Conservation (phyloP, 2,329 filamentous ascomycete genomes). For the Venturia oleaginea region DNA sequence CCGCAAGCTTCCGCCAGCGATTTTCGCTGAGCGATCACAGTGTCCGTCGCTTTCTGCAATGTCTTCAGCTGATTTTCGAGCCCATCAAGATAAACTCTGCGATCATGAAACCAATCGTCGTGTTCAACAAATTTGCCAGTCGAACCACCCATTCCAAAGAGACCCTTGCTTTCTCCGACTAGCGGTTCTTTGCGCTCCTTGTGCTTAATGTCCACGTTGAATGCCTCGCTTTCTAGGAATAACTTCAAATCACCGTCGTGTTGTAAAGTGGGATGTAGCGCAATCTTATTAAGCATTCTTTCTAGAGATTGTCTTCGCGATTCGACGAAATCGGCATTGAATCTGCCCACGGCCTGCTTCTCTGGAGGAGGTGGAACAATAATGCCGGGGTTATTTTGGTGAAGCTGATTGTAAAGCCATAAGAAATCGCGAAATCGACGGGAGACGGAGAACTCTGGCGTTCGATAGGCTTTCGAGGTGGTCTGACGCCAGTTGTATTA, state of each 20-base stretch:
- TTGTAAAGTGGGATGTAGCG: constrained; percentile 79
- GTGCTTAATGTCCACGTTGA: constrained; percentile 95
- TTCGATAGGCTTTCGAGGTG: constrained; percentile 89
- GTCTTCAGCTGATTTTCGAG: constrained; percentile 86
- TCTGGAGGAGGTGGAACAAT: constrained; percentile 94
- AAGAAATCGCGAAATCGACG: constrained; percentile 92
- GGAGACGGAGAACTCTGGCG: constrained; percentile 86
- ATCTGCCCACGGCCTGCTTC: constrained; percentile 93
- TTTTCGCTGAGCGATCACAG: constrained; percentile 84
- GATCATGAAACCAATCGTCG: constrained; percentile 99
- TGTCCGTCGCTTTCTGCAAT: constrained; percentile 86
- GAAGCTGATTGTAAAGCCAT: constrained; percentile 92
- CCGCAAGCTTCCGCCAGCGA: constrained; percentile 86
- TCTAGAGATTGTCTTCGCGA: constrained; percentile 82
- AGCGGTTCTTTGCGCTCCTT: constrained; percentile 87
- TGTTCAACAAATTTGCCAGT: constrained; percentile 89
- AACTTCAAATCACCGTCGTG: constrained; percentile 91
- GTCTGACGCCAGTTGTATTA: constrained; percentile 49
- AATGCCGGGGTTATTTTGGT: constrained; percentile 88
- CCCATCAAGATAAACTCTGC: constrained; percentile 87
- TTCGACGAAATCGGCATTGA: constrained; percentile 95
- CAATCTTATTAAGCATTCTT: constrained; percentile 96
- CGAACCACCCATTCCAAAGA: constrained; percentile 69
- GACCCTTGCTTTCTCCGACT: constrained; percentile 82
- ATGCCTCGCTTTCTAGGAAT: constrained; percentile 91